These are phyloP conservation scores for Salix arbutifolia DNA, from an alignment of 345 rosid genomes.

Conservation along the genomic window DNA sequence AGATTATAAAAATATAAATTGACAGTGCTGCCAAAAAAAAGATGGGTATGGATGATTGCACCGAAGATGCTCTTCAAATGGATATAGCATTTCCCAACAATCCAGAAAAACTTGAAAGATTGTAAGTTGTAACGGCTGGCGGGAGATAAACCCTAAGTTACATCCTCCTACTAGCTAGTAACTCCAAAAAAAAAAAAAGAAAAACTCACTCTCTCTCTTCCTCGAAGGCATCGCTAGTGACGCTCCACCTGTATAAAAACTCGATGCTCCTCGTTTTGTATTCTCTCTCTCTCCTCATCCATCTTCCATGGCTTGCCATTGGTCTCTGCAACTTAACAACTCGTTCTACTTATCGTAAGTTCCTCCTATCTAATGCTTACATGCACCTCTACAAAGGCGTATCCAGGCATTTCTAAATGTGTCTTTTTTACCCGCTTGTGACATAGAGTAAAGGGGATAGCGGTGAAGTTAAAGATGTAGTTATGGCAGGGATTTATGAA, in stretches of 20 bases:
- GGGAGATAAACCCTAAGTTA: constrained; percentile 27
- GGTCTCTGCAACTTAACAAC: constrained; percentile 27
- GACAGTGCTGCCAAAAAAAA: too few relatives aligned
- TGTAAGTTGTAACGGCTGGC: constrained; percentile 20
- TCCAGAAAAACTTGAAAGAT: constrained; percentile 1
- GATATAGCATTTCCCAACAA: neutral
- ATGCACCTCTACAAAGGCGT: neutral
- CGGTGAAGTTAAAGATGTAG: too few relatives aligned
- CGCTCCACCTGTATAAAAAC: neutral
- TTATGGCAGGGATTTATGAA: too few relatives aligned
- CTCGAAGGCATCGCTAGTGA: constrained; percentile 7
- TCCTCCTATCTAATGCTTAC: constrained; percentile 1
- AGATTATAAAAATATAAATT: too few relatives aligned
- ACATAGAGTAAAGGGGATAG: too few relatives aligned
- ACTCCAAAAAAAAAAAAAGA: neutral
- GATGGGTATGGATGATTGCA: neutral
- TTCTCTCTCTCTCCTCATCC: neutral
- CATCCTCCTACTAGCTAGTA: neutral
- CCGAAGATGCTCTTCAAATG: neutral
- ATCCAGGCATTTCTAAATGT: neutral
- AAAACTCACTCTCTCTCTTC: neutral
- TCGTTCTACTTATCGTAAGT: constrained; percentile 33
- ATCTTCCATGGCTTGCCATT: constrained; percentile 43
- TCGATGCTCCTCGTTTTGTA: constrained; percentile 1
- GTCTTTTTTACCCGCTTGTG: too few relatives aligned